A percentile compares a stretch with the other conserved stretches of the same genome.
Conservation (phyloP, 495 filamentous ascomycete species). For the Neurospora sp. region DNA sequence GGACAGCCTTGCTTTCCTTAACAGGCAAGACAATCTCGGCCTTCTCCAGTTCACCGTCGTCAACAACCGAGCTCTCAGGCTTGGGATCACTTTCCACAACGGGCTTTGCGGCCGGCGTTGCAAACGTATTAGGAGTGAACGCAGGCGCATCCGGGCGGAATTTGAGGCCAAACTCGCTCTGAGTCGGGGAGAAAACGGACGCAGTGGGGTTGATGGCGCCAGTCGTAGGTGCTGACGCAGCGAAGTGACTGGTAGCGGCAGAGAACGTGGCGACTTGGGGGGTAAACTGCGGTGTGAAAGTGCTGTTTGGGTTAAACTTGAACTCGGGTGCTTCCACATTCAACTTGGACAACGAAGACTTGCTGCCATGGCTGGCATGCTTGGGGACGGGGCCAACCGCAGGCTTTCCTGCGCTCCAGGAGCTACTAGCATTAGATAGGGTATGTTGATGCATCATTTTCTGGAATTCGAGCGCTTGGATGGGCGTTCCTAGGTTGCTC, state of each 20-base stretch:
- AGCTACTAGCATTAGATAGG: slow-evolving; percentile 38
- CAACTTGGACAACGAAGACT: slow-evolving; percentile 61
- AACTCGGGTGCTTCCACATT: slow-evolving; percentile 87
- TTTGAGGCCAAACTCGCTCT: slow-evolving; percentile 56
- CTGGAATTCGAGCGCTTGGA: slow-evolving; percentile 30
- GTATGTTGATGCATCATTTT: slow-evolving; percentile 30
- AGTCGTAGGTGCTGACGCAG: slow-evolving; percentile 12
- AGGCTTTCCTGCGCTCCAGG: slow-evolving; percentile 36
- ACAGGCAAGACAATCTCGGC: slow-evolving; percentile 47
- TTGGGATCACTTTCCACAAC: slow-evolving; percentile 25
- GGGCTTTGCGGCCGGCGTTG: slow-evolving; percentile 27
- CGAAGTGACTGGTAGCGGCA: slow-evolving; percentile 28
- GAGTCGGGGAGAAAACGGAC: slow-evolving; percentile 59
- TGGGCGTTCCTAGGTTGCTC: slow-evolving; percentile 57
- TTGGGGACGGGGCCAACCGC: slow-evolving; percentile 7
- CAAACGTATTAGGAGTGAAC: slow-evolving; percentile 54
- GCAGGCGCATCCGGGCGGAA: slow-evolving; percentile 75
- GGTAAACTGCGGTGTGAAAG: slow-evolving; percentile 47
- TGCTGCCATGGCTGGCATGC: slow-evolving; percentile 43
- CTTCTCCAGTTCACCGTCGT: slow-evolving; percentile 54
- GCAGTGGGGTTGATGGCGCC: slow-evolving; percentile 54
- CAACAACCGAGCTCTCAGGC: slow-evolving; percentile 53
- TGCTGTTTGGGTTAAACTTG: slow-evolving; percentile 59
- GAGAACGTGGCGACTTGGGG: slow-evolving; percentile 21
- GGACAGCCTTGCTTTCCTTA: slow-evolving; percentile 71